These are phyloP conservation scores for Pachyrhizus erosus DNA, from an alignment of 306 rosid species.

Conservation along the genomic window DNA sequence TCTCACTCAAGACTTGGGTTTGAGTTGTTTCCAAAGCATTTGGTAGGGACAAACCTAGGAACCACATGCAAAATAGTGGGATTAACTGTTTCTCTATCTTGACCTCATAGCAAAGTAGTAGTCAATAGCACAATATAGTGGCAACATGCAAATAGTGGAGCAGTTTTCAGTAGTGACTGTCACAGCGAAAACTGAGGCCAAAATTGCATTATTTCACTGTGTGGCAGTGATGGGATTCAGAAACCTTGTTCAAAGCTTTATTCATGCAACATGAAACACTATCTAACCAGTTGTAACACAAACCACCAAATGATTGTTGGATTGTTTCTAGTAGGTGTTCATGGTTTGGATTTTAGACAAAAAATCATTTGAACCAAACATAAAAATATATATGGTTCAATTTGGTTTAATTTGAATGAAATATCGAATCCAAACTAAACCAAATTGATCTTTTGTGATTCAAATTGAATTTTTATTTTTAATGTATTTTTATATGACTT, in stretches of 20 bases:
- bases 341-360: neutral
- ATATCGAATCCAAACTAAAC: neutral
- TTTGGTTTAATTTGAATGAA: neutral
- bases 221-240: neutral
- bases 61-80: slow-evolving; percentile 2
- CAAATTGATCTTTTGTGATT: neutral
- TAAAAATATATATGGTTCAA: neutral
- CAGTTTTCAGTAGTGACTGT: neutral
- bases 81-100: neutral
- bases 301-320: neutral
- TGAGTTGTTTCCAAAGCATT: slow-evolving; percentile 9
- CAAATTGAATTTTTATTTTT: neutral
- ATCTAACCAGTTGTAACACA: neutral
- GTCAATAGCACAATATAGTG: neutral
- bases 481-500: neutral
- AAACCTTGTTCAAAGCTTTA: neutral
- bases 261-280: neutral
- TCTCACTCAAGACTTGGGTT: slow-evolving; percentile 11
- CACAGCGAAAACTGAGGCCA: neutral
- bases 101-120: slow-evolving; percentile 24
- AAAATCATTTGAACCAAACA: neutral
- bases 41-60: neutral
- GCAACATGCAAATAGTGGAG: neutral
- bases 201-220: neutral
- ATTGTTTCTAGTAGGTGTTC: neutral